These are phyloP conservation scores for Pachysandra terminalis DNA, from an alignment of 164 flowering plant species.

Conservation along the genomic window DNA sequence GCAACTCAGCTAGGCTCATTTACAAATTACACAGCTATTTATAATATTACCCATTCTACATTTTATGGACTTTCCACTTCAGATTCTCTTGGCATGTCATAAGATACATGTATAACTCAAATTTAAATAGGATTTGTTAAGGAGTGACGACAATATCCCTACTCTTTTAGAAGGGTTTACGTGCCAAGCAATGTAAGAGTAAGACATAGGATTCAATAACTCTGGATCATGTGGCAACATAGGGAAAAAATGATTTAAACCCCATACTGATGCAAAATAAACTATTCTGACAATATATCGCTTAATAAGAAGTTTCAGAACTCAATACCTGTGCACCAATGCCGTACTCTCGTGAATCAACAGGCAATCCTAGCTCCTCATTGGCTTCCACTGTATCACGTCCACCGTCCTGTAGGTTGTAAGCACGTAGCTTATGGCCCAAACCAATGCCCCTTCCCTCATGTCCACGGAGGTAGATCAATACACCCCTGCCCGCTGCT, in stretches of 20 bases:
- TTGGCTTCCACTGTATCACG: conserved; percentile 98
- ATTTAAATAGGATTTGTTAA: neutral
- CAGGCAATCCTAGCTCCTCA: conserved; percentile 88
- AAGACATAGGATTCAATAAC: neutral
- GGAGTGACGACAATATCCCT: neutral
- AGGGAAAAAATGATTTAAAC: neutral
- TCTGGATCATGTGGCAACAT: neutral
- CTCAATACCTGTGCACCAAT: conserved; percentile 92
- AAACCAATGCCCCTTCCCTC: conserved; percentile 98
- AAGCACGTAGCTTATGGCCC: conserved; percentile 96
- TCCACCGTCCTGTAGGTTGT: conserved; percentile 90
- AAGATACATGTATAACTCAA: too few relatives aligned
- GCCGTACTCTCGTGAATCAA: conserved; percentile 96
- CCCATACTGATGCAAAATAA: neutral
- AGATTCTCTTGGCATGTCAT: neutral
- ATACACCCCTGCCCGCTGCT: conserved; percentile 77
- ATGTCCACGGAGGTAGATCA: conserved; percentile 92
- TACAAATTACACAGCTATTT: too few relatives aligned
- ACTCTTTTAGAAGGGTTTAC: neutral
- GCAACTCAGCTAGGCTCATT: too few relatives aligned
- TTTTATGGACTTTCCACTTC: neutral
- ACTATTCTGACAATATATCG: neutral
- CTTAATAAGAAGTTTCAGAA: neutral
- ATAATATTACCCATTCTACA: too few relatives aligned
- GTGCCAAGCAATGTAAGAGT: neutral